These are phyloP conservation scores for Ophiostoma quercus DNA, from an alignment of 2,329 filamentous ascomycete genomes.

Conservation along the genomic window DNA sequence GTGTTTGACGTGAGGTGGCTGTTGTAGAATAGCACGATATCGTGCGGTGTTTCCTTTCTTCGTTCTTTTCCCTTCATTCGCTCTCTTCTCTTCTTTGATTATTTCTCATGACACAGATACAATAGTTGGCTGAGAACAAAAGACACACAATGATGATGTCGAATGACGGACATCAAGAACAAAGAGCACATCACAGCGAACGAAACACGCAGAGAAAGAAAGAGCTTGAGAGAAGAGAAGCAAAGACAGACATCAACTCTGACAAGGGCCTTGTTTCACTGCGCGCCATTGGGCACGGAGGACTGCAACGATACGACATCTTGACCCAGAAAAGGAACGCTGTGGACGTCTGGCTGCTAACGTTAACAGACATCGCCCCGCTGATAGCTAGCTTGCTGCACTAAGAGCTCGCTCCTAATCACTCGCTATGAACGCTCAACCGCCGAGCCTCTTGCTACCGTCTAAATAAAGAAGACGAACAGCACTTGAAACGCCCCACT, in stretches of 20 bases:
- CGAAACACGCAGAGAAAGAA: neutral
- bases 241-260: neutral
- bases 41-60: neutral
- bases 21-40: neutral
- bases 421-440: neutral
- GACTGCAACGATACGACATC: conserved; percentile 3
- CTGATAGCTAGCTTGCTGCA: too few species aligned
- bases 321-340: neutral
- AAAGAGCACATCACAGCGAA: neutral
- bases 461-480: neutral
- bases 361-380: neutral
- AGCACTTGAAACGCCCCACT: conserved; percentile 12
- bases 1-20: conserved; percentile 6
- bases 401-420: too few species aligned
- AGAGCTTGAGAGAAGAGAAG: neutral
- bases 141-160: neutral
- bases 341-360: too few species aligned
- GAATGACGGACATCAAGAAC: neutral
- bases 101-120: neutral
- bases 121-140: neutral
- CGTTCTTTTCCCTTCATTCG: too few species aligned
- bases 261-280: conserved; percentile 9
- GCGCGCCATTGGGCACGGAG: conserved; percentile 10
- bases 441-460: neutral
- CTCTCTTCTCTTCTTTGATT: too few species aligned